A percentile compares a stretch with the other conserved stretches of the same genome.
Conservation (phyloP, 164 flowering plant genomes). For the Echeveria elegans region DNA sequence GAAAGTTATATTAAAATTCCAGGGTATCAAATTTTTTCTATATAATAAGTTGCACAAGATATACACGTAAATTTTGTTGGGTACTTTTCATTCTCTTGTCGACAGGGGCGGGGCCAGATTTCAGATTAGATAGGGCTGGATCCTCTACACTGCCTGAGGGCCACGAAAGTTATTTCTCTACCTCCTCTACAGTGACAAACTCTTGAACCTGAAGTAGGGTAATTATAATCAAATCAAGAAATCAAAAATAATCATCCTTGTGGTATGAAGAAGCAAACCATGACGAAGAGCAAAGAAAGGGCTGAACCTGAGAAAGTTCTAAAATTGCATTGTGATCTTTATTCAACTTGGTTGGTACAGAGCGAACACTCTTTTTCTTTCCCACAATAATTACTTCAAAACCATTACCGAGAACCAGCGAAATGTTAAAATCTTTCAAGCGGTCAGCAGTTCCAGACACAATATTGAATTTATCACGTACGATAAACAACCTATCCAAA, state of each 20-base stretch:
- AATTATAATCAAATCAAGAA: background rate
- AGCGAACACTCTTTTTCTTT: slow-evolving; percentile 80
- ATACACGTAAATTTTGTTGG: no score
- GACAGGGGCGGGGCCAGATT: no score
- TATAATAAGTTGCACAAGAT: no score
- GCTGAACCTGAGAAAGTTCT: slow-evolving; percentile 86
- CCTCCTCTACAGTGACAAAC: slow-evolving; percentile 81
- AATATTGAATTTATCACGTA: background rate
- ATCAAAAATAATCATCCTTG: background rate
- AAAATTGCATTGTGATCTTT: slow-evolving; percentile 95
- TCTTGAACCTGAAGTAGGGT: slow-evolving; percentile 60
- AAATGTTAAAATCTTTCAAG: slow-evolving; percentile 4
- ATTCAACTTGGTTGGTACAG: slow-evolving; percentile 95
- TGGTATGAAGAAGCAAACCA: background rate
- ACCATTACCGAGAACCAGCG: slow-evolving; percentile 82
- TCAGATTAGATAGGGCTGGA: no score
- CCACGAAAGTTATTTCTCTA: slow-evolving; percentile 70
- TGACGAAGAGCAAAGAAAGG: background rate
- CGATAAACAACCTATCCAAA: background rate
- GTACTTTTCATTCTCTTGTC: no score
- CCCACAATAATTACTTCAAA: slow-evolving; percentile 93
- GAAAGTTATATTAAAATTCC: no score
- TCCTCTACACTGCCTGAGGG: slow-evolving; percentile 82
- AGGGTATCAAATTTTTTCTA: no score
- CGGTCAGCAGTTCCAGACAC: background rate